These are phyloP conservation scores for Phytophthora boehmeriae DNA, from an alignment of 352 stramenopile species.

Conservation along the genomic window DNA sequence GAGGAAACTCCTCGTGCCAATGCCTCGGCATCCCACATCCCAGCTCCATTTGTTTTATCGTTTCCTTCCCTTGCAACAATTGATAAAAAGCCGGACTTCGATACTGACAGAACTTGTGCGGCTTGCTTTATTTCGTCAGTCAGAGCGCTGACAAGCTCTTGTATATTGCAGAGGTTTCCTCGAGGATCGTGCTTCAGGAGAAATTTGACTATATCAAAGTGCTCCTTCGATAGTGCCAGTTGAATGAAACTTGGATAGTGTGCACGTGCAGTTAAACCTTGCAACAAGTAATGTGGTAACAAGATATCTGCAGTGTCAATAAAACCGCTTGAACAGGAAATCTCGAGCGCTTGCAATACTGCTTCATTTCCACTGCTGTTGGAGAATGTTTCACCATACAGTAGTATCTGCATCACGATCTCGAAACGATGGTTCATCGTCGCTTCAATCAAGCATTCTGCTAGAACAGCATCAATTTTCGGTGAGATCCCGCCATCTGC, in stretches of 20 bases:
- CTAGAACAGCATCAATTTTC: slow-evolving; percentile 18
- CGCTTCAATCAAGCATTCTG: slow-evolving; percentile 27
- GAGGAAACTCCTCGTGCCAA: slow-evolving; percentile 15
- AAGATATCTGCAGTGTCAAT: slow-evolving; percentile 24
- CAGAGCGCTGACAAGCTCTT: slow-evolving; percentile 29
- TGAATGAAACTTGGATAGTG: slow-evolving; percentile 24
- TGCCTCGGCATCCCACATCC: slow-evolving; percentile 21
- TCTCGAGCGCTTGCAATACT: slow-evolving; percentile 20
- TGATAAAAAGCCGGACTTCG: slow-evolving; percentile 3
- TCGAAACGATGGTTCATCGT: slow-evolving; percentile 13
- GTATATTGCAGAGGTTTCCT: slow-evolving; percentile 28
- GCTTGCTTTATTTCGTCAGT: slow-evolving; percentile 11
- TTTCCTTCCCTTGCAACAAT: slow-evolving; percentile 21
- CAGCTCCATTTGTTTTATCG: slow-evolving; percentile 2
- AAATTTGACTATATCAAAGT: slow-evolving; percentile 29
- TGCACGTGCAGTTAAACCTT: slow-evolving; percentile 1
- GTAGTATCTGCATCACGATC: slow-evolving; percentile 11
- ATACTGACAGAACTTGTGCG: neutral
- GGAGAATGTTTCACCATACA: slow-evolving; percentile 15
- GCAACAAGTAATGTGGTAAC: slow-evolving; percentile 27
- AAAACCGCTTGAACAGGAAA: slow-evolving; percentile 22
- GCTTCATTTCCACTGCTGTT: slow-evolving; percentile 14
- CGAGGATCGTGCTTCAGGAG: slow-evolving; percentile 38
- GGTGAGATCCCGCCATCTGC: slow-evolving; percentile 2
- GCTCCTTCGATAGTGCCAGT: neutral